Percentiles rank a stretch among this genome's conserved stretches.
Conservation (phyloP, 192 early-diverging fungal species). For the Rhizoclosmatium globosum region DNA sequence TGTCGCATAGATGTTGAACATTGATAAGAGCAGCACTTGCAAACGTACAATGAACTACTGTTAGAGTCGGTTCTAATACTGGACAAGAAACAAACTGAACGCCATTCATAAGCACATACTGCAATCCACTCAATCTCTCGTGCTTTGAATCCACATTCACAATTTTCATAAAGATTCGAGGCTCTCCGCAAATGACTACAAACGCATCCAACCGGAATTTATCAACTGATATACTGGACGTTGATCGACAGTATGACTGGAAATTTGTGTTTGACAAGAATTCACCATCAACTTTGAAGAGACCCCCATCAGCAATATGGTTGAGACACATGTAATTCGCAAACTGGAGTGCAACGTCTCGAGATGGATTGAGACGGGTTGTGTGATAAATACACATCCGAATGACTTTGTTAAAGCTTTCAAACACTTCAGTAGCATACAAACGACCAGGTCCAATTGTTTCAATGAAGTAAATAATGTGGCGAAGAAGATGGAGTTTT, state of each 20-base stretch:
- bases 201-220: neutral
- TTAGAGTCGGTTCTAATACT: neutral
- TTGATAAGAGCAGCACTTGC: neutral
- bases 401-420: slow-evolving; percentile 15
- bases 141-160: neutral
- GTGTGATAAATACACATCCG: slow-evolving; percentile 7
- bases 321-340: neutral
- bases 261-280: neutral
- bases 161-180: slow-evolving; percentile 1
- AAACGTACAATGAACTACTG: too few relatives aligned
- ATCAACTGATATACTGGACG: neutral
- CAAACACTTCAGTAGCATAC: slow-evolving; percentile 19
- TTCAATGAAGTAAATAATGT: neutral
- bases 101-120: neutral
- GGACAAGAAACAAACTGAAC: neutral
- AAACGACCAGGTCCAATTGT: slow-evolving; percentile 4
- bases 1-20: neutral
- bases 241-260: neutral
- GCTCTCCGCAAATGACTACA: neutral
- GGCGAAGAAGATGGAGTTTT: slow-evolving; percentile 1
- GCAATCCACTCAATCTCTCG: neutral
- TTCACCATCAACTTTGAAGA: neutral
- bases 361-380: slow-evolving; percentile 3
- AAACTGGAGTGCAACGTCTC: slow-evolving; percentile 2
- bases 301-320: neutral